phyloP scores from a whole-genome alignment of 2,329 filamentous ascomycete species.

The Colletotrichum sp. region DNA sequence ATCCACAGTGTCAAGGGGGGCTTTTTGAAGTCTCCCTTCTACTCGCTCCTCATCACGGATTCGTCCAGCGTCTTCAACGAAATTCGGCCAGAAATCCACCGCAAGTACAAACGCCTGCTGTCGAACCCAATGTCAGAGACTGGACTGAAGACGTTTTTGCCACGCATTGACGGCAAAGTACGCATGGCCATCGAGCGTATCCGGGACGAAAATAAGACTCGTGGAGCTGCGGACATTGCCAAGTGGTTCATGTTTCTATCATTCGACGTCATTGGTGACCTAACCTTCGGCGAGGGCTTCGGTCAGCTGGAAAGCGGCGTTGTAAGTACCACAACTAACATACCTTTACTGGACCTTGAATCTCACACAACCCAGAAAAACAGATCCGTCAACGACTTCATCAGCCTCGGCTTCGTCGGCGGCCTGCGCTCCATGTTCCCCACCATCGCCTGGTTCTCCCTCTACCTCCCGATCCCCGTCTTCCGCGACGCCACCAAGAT shows the following conservation, averaged over 20 bases:
- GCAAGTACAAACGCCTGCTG: constrained; percentile 45
- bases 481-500: constrained; percentile 1
- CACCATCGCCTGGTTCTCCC: background rate
- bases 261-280: constrained; percentile 34
- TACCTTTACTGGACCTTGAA: background rate
- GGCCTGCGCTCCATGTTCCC: constrained; percentile 14
- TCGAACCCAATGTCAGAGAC: constrained; percentile 44
- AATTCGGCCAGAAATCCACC: constrained; percentile 15
- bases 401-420: constrained; percentile 7
- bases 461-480: constrained; percentile 10
- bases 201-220: constrained; percentile 40
- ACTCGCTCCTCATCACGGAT: constrained; percentile 14
- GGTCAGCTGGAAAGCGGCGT: constrained; percentile 26
- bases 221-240: constrained; percentile 47
- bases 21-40: constrained; percentile 9
- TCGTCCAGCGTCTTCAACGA: constrained; percentile 13
- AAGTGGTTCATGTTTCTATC: constrained; percentile 62
- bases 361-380: background rate
- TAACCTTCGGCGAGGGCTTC: constrained; percentile 34
- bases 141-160: constrained; percentile 41
- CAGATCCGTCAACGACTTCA: constrained; percentile 11
- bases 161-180: constrained; percentile 40
- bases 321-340: constrained; percentile 31
- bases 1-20: constrained; percentile 28
- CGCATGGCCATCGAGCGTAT: constrained; percentile 49